Evolutionary conservation across 2,329 filamentous ascomycete genomes (phyloP), one percentile per base, ranked within the genome.

Genomic region (Lasiodiplodia sp.): DNA sequence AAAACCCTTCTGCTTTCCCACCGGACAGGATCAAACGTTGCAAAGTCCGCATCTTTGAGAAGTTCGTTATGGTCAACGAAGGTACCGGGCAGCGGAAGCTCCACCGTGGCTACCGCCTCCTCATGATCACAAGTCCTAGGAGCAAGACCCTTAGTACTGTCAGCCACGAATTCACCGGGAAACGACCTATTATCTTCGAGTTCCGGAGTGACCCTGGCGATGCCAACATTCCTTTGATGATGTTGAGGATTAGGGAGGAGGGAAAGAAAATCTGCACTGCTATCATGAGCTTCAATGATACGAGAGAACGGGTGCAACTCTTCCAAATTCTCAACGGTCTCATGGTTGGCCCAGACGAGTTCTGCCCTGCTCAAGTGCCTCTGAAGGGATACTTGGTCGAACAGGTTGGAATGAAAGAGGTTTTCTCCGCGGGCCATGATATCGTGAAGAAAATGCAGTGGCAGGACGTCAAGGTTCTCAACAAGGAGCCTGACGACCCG

Each of bases 51-150:
- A 77, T 97, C 3, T 97, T 95, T 74, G 92, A 96, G 76, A 90
- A 87, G 72, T 82, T 88, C 0, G 83, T 87, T 31, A 88, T 88
- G 66, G 87, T 93, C 72, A 88, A 86, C 52, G 91, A 92, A 70
- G 92, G 92, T 0, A 90, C 88, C 0, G 93, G 92, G 0, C 87
- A 86, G 58, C 88, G 93, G 53, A 88, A 84, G 67, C 87, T 91
- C 74, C 94, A 97, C 77, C 87, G 91, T 52, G 94, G 94, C 0
- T 96, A 91, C 81, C 88, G 94, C 25, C 82, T 97, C 57, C 87
- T 91, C 10, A 86, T 96, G 18, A 87, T 94, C 40, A 96, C 94
- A 0, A 91, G 91, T 10, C 88, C 92, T 2, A 89, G 87, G 70
- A 92, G 89, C 64, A 93, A 94, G 76, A 92, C 91, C 0, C 82